Conservation (phyloP, 345 rosid species). For the Linum trigynum region DNA sequence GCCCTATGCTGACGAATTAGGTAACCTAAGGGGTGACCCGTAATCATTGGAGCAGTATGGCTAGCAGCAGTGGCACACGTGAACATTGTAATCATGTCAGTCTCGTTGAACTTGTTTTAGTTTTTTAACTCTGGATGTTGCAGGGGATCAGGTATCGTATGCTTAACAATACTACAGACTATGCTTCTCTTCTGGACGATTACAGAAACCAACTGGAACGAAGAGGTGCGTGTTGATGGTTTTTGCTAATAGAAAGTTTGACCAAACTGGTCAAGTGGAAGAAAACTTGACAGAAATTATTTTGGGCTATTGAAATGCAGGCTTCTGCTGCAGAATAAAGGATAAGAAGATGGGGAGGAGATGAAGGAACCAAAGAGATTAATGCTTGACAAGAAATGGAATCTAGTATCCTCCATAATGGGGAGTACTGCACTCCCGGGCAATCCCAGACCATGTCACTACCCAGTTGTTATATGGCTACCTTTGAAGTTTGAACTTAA, state of each 20-base stretch:
- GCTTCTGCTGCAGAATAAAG: slow-evolving; percentile 58
- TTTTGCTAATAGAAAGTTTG: background rate
- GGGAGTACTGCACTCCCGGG: too few relatives aligned
- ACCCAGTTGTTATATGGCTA: too few relatives aligned
- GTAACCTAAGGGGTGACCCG: slow-evolving; percentile 8
- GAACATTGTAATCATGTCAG: background rate
- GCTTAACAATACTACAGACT: slow-evolving; percentile 17
- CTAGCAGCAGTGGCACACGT: slow-evolving; percentile 15
- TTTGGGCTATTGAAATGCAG: slow-evolving; percentile 24
- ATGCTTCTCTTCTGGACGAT: slow-evolving; percentile 13
- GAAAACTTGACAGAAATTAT: background rate
- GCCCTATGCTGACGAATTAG: too few relatives aligned
- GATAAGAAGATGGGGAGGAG: slow-evolving; percentile 60
- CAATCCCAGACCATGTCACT: too few relatives aligned
- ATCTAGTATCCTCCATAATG: background rate
- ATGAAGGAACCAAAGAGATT: background rate
- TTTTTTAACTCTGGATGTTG: background rate
- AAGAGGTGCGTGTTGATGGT: slow-evolving; percentile 11
- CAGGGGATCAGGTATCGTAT: slow-evolving; percentile 19
- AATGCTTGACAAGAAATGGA: background rate
- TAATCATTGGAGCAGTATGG: slow-evolving; percentile 14
- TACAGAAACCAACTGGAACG: slow-evolving; percentile 23
- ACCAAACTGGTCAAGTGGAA: background rate
- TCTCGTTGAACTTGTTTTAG: background rate
- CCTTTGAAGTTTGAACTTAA: too few relatives aligned